Base-by-base conservation (phyloP, 2,329 filamentous ascomycete species). In the Paramyrothecium roridum region DNA sequence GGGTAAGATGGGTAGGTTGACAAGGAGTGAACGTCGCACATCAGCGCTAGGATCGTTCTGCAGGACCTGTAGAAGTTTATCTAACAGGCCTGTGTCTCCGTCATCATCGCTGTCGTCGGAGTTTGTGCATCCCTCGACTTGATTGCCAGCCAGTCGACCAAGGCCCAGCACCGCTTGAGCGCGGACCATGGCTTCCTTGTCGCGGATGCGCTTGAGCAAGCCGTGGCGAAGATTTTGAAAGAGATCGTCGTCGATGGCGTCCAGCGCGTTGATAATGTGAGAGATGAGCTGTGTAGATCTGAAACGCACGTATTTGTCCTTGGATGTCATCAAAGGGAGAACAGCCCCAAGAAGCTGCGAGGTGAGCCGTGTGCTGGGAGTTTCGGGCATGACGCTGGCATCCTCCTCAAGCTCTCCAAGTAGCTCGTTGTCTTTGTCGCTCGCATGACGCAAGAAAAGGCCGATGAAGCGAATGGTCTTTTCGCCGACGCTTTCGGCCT, bases 31-130 rank as follows among this genome's bases (percentile, higher is more conserved):
- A 58, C 93, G 86, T 61, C 95, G 84, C 37, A 99, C 95, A 65
- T 99, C 95, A 2, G 93, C 92, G 63, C 91, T 96, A 0, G 93
- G 90, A 65, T 99, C 95, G 63, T 98, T 95, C 69, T 96, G 92
- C 62, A 98, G 81, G 30, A 96, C 88, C 63, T 96, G 89, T 11
- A 97, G 78, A 4, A 98, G 83, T 71, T 92, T 96, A 56, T 90
- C 86, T 22, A 96, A 76, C 43, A 97, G 79, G 10, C 90, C 89
- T 10, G 83, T 85, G 12, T 83, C 81, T 12, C 81, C 79, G 21
- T 81, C 80, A 21, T 79, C 80, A 33, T 89, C 86, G 56, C 86
- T 88, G 40, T 87, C 86, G 48, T 91, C 88, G 12, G 87, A 84
- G 59, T 90, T 83, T 37, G 81, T 82, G 62, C 85, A 85, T 12